Evolutionary conservation across 352 stramenopile genomes (phyloP).

Genomic region (Pythium angustatum): DNA sequence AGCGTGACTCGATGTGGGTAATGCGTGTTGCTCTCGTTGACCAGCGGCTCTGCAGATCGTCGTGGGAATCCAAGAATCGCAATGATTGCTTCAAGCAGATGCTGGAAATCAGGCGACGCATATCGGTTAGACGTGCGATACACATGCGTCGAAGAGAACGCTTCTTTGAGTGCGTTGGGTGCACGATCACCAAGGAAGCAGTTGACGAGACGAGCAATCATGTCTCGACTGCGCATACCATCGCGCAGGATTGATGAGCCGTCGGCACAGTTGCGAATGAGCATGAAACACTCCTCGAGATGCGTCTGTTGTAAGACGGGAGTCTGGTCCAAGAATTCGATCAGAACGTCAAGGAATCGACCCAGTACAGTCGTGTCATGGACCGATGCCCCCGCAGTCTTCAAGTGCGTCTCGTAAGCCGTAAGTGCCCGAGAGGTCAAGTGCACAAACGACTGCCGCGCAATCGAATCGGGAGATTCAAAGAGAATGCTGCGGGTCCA

Average conservation of each 20-base stretch:
- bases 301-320: slow-evolving; percentile 78
- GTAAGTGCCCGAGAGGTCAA: slow-evolving; percentile 73
- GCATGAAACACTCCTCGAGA: slow-evolving; percentile 87
- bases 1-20: slow-evolving; percentile 70
- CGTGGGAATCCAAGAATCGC: slow-evolving; percentile 77
- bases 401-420: slow-evolving; percentile 63
- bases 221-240: slow-evolving; percentile 56
- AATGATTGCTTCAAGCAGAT: slow-evolving; percentile 87
- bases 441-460: slow-evolving; percentile 86
- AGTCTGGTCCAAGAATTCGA: slow-evolving; percentile 71
- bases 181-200: slow-evolving; percentile 81
- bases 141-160: slow-evolving; percentile 64
- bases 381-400: slow-evolving; percentile 13
- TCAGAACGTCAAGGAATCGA: slow-evolving; percentile 52
- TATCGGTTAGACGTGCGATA: slow-evolving; percentile 46
- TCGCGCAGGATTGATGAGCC: slow-evolving; percentile 50
- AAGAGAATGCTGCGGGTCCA: slow-evolving; percentile 78
- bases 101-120: slow-evolving; percentile 85
- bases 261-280: slow-evolving; percentile 77
- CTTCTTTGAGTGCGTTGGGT: slow-evolving; percentile 62
- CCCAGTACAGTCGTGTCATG: slow-evolving; percentile 33
- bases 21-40: slow-evolving; percentile 65
- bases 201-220: slow-evolving; percentile 80
- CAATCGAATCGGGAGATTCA: slow-evolving; percentile 84
- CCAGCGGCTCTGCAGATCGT: slow-evolving; percentile 58